phyloP scores from a whole-genome alignment of 169 alveolate genomes.

The Plasmodium yoelii region DNA sequence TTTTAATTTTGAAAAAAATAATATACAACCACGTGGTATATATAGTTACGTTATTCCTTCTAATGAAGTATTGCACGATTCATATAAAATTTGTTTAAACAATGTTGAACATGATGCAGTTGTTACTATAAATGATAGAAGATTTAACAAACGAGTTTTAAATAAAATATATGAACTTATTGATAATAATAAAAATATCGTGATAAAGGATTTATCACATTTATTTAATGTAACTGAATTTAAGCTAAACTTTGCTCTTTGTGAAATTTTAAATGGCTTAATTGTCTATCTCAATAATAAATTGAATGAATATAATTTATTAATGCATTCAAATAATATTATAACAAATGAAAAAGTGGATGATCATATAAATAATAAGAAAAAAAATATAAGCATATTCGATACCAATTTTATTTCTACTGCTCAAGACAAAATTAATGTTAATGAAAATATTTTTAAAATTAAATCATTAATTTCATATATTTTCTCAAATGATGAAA shows the following conservation, averaged over 20 bases:
- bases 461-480: constrained; percentile 26
- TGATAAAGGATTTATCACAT: constrained; percentile 19
- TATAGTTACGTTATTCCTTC: constrained; percentile 10
- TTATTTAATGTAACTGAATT: constrained; percentile 46
- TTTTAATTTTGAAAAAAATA: too few species aligned
- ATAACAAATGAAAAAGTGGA: neutral
- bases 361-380: neutral
- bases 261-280: constrained; percentile 42
- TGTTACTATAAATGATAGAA: constrained; percentile 45
- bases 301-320: constrained; percentile 19
- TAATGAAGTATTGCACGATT: constrained; percentile 23
- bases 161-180: constrained; percentile 36
- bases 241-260: constrained; percentile 6
- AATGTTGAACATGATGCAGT: neutral
- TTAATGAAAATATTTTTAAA: constrained; percentile 25
- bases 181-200: constrained; percentile 34
- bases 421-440: constrained; percentile 20
- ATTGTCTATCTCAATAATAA: constrained; percentile 29
- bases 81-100: constrained; percentile 3
- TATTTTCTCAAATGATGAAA: constrained; percentile 10
- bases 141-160: constrained; percentile 27
- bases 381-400: constrained; percentile 25
- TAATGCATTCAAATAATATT: neutral
- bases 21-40: too few species aligned
- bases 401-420: constrained; percentile 28